A percentile compares a stretch with the other conserved stretches of the same genome.
phyloP scores from a whole-genome alignment of 2,329 filamentous ascomycete species.

The Cladosporium sp. region DNA sequence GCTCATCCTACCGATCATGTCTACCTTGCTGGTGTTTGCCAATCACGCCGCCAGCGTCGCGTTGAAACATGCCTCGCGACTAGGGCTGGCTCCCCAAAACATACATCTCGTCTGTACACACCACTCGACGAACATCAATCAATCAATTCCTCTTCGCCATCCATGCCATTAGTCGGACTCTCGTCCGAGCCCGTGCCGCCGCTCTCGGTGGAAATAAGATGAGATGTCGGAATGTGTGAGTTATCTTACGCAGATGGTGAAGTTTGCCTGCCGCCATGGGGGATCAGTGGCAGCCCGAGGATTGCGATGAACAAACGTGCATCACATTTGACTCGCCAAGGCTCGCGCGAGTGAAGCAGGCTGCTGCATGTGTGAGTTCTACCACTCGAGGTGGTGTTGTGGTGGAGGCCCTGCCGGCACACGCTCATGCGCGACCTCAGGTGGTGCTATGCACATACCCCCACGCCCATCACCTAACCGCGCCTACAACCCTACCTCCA shows the following conservation, averaged over 20 bases:
- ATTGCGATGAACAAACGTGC: background rate
- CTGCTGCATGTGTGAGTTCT: too few relatives aligned
- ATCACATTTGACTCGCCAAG: background rate
- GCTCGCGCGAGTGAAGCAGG: too few relatives aligned
- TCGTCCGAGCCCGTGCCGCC: background rate
- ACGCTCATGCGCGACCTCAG: background rate
- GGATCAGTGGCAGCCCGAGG: background rate
- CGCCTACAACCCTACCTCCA: background rate
- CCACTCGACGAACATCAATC: too few relatives aligned
- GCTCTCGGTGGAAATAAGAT: background rate
- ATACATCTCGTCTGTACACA: too few relatives aligned
- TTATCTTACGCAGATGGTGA: background rate
- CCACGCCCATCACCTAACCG: constrained; percentile 2
- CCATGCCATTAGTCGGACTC: too few relatives aligned
- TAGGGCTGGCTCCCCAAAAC: too few relatives aligned
- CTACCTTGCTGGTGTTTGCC: too few relatives aligned
- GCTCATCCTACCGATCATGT: background rate
- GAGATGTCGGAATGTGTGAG: too few relatives aligned
- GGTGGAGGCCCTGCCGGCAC: constrained; percentile 4
- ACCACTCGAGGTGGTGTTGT: background rate
- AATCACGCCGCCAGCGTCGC: too few relatives aligned
- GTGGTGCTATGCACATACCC: constrained; percentile 1
- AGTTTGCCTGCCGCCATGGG: constrained; percentile 1
- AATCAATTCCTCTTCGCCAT: too few relatives aligned
- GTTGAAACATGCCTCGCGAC: too few relatives aligned